Base-by-base conservation (phyloP, 2,329 filamentous ascomycete genomes). In the Epichloe coenophiala region DNA sequence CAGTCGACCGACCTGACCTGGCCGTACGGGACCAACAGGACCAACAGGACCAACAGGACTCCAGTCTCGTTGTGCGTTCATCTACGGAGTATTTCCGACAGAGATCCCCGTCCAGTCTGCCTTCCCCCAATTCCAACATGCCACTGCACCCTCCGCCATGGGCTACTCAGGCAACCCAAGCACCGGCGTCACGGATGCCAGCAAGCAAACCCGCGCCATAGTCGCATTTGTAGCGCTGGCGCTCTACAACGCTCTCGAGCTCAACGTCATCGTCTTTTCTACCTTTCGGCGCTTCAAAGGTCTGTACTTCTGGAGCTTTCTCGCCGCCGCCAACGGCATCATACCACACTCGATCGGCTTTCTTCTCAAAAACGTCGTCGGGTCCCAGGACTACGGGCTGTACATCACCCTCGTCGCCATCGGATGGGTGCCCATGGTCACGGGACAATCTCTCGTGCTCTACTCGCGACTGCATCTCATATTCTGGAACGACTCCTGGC, bases 381-480 rank as follows among this genome's bases (percentile, higher is more conserved):
- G 56, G 4, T 53, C 53, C 0, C 38, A 52, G 7, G 27, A 51
- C 27, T 55, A 49, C 21, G 51, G 45, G 35, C 33, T 53, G 5
- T 58, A 57, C 38, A 51, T 59, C 38, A 56, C 55, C 4, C 48
- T 59, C 40, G 58, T 59, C 19, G 56, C 57, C 13, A 42, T 55
- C 5, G 60, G 59, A 13, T 63, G 62, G 62, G 55, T 59, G 4
- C 55, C 51, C 2, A 79, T 82, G 75, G 72, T 82, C 1, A 79
- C 77, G 3, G 79, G 78, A 0, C 77, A 81, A 58, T 73, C 74
- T 0, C 56, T 81, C 7, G 78, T 83, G 1, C 66, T 83, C 1
- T 83, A 78, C 64, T 82, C 78, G 2, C 72, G 80, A 2, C 69
- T 83, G 0, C 77, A 82, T 57, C 68, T 83, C 3, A 70, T 83